Conservation (phyloP, 805 yeast species). For the Starmerella stigmatis region DNA sequence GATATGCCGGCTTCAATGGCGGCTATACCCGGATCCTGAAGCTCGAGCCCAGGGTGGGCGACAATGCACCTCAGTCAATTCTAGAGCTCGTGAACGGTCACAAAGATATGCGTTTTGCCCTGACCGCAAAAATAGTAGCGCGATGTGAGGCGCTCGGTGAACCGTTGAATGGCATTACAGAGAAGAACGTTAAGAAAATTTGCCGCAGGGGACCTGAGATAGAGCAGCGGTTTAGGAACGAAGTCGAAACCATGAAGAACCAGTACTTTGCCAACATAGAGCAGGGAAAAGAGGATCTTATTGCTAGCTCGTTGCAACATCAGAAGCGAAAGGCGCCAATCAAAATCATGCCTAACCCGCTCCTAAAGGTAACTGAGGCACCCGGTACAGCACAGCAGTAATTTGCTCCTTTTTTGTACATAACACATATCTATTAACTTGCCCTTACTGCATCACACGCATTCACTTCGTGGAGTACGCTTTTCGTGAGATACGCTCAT, state of each 20-base stretch:
- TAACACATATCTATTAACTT: no score
- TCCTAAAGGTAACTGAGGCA: no score
- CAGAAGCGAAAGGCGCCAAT: conserved; percentile 16
- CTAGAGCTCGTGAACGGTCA: conserved; percentile 73
- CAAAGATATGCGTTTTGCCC: conserved; percentile 64
- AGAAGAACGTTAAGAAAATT: conserved; percentile 46
- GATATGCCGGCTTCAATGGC: conserved; percentile 54
- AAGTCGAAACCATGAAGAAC: conserved; percentile 49
- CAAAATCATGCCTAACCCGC: conserved; percentile 14
- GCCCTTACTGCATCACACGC: no score
- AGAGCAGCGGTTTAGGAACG: conserved; percentile 42
- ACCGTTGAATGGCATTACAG: conserved; percentile 44
- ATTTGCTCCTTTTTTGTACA: no score
- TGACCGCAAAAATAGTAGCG: conserved; percentile 76
- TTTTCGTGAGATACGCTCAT: no score
- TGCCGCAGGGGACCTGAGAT: conserved; percentile 41
- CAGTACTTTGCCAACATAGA: conserved; percentile 25
- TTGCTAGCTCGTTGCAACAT: neutral
- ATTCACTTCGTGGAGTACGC: no score
- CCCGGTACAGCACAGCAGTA: no score
- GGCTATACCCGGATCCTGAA: conserved; percentile 81
- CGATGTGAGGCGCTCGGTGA: conserved; percentile 56
- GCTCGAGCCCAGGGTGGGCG: conserved; percentile 79
- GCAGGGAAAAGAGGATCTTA: conserved; percentile 4
- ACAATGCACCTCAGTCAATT: conserved; percentile 80